Base-by-base conservation (phyloP, 2,329 filamentous ascomycete genomes). In the Amphichorda felina region DNA sequence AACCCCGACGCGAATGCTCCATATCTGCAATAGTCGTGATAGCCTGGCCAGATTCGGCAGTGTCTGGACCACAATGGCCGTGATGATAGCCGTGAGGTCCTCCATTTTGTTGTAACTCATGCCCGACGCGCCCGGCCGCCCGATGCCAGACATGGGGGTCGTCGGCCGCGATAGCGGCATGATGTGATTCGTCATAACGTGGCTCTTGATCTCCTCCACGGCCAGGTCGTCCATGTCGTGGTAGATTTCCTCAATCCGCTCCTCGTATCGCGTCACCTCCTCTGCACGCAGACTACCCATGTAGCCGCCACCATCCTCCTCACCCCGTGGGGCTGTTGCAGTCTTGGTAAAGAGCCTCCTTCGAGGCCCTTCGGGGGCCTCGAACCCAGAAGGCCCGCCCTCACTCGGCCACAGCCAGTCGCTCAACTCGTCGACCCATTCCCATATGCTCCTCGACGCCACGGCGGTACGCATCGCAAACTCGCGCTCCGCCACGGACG, bases 51-150 rank as follows among this genome's bases (percentile, higher is more conserved):
- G 61, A 40, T 82, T 79, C 2, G 91, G 91, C 15, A 98, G 67
- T 4, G 86, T 77, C 50, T 91, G 84, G n/a, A 98, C 61, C 14
- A 94, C 82, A 24, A 89, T 94, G 19, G 88, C 84, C 1, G 91
- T 95, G 38, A 96, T 73, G 32, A 96, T 71, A 17, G 89, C 85
- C 8, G 86, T 88, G 48, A 94, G 76, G 55, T 96, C 91, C 47
- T 91, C 87, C 66, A 96, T 75, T 41, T 72, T 78, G 42, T 72
- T 73, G 55, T 83, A 83, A 16, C 47, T 48, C 14, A 24, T 18
- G 7, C n/a, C 31, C 5, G n/a, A n/a, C n/a, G 21, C 15, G 19
- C 53, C 50, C 34, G 17, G 8, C 10, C 15, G 30, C 13, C 28
- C 27, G 3, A 11, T 3, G 11, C 50, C 47, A 14, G 54, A 51